Percentiles rank a stretch among this genome's conserved stretches.
Evolutionary conservation across 1,139 yeast genomes (phyloP).

Genomic region (Pichia cactophila): DNA sequence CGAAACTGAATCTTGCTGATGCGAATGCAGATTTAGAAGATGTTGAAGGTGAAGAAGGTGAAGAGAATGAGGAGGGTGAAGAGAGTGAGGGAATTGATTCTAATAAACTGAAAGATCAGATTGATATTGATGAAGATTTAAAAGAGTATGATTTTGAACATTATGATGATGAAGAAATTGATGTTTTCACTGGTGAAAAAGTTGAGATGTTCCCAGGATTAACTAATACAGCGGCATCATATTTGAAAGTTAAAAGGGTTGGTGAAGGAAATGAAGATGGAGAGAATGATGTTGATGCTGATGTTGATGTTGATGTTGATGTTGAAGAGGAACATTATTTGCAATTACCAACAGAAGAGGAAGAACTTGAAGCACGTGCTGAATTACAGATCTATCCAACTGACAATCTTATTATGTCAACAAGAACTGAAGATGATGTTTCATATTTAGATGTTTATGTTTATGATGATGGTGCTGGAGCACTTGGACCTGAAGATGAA

Average conservation of each 20-base stretch:
- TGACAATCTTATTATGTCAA: conserved; percentile 81
- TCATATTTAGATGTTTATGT: conserved; percentile 90
- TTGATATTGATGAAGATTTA: conserved; percentile 70
- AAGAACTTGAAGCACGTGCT: conserved; percentile 60
- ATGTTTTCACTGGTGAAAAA: conserved; percentile 34
- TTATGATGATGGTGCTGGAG: conserved; percentile 87
- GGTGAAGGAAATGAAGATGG: conserved; percentile 29
- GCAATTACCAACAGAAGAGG: conserved; percentile 62
- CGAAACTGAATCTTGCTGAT: conserved; percentile 71
- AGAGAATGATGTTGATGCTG: conserved; percentile 37
- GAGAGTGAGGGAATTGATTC: conserved; percentile 18
- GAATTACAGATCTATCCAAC: conserved; percentile 85
- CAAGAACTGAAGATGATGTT: conserved; percentile 93
- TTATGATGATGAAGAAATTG: conserved; percentile 51
- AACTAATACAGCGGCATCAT: conserved; percentile 43
- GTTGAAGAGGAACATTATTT: conserved; percentile 54
- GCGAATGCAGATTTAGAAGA: conserved; percentile 56
- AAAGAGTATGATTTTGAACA: conserved; percentile 82
- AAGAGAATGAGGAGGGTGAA: conserved; percentile 25
- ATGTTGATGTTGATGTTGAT: conserved; percentile 29
- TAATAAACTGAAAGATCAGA: conserved; percentile 37
- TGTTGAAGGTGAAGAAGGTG: conserved; percentile 26
- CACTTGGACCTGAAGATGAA: conserved; percentile 49
- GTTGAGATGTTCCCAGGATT: conserved; percentile 69
- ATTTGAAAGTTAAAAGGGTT: conserved; percentile 21